These are phyloP conservation scores for Chlamydomonas sp. DNA, from an alignment of 139 green algal species.

Conservation along the genomic window DNA sequence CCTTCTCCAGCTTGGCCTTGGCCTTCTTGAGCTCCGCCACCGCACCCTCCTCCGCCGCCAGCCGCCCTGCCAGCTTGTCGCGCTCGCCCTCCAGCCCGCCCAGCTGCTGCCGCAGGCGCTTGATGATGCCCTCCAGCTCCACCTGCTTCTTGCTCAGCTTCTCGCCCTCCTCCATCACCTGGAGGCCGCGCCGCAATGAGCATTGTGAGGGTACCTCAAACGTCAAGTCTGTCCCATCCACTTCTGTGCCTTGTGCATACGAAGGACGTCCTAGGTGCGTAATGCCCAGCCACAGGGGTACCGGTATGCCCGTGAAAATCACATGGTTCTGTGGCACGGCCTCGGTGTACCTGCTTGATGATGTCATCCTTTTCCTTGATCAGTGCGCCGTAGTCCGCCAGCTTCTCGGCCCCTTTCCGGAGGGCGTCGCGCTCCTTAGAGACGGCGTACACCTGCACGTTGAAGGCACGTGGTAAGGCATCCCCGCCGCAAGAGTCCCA, in stretches of 20 bases:
- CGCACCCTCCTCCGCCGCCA: slow-evolving; percentile 47
- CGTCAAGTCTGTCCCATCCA: too few relatives aligned
- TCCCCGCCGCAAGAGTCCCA: neutral
- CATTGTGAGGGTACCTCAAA: neutral
- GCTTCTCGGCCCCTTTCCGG: slow-evolving; percentile 76
- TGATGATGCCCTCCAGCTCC: slow-evolving; percentile 79
- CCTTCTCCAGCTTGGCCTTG: slow-evolving; percentile 63
- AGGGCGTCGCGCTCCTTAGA: slow-evolving; percentile 95
- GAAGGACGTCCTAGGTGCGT: neutral
- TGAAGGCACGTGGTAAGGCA: neutral
- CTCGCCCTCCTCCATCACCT: slow-evolving; percentile 82
- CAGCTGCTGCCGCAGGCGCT: slow-evolving; percentile 70
- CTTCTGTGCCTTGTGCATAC: too few relatives aligned
- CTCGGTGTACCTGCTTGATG: slow-evolving; percentile 79
- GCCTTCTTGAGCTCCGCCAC: slow-evolving; percentile 45
- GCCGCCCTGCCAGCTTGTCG: slow-evolving; percentile 38
- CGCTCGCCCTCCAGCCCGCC: slow-evolving; percentile 44
- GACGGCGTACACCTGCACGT: slow-evolving; percentile 84
- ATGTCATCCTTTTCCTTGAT: slow-evolving; percentile 95
- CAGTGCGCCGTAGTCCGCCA: slow-evolving; percentile 66
- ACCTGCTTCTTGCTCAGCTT: slow-evolving; percentile 82
- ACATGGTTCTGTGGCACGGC: neutral
- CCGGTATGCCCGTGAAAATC: too few relatives aligned
- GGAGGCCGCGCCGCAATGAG: neutral
- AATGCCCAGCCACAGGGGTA: neutral